Base-by-base conservation (phyloP, 345 rosid genomes). In the Melaleuca alternifolia region DNA sequence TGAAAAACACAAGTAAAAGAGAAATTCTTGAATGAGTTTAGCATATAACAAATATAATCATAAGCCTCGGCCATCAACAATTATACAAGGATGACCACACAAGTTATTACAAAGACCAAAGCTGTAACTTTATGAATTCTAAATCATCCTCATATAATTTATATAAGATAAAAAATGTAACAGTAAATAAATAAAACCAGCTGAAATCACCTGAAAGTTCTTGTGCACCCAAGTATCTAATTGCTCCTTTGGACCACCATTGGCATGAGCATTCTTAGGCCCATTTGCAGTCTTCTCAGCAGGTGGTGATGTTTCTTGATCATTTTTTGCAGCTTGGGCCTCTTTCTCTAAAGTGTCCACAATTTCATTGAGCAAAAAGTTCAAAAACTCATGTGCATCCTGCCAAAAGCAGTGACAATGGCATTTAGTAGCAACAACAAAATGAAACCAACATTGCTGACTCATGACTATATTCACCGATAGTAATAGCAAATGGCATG, bases 371-470 rank as follows among this genome's bases (percentile, higher is more conserved):
- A 98, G 96, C 90, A 98, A 91, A 91, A 95, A 98, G 89, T 96
- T 98, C 92, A 98, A 91, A 91, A 98, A 96, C 86, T 98, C 99
- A 90, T 98, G 99, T 81, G 99, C 99, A 92, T 98, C 99, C 99
- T 98, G 84, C 89, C 91, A 50, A 88, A 33, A 84, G 82, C 16
- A 59, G 65, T 46, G 52, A 83, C 52, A 24, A 10, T 11, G 85
- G 59, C 28, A 85, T 85, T 33, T 46, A 41, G 48, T 37, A 71
- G 81, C 81, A 37, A 18, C 81, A 71, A 18, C 18, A 37, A 37
- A 37, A 71, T 24, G 26, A 71, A 71, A 71, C 37, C 7, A 0
- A 26, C 81, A 71, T 71, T 71, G 81, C 81, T 71, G 48, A 71
- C 13, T 37, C 48, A 18, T 71, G 76, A 71, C 81, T 71, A 71